phyloP scores from a whole-genome alignment of 1,284 basidiomycete genomes.

The Cutaneotrichosporon cutaneum region DNA sequence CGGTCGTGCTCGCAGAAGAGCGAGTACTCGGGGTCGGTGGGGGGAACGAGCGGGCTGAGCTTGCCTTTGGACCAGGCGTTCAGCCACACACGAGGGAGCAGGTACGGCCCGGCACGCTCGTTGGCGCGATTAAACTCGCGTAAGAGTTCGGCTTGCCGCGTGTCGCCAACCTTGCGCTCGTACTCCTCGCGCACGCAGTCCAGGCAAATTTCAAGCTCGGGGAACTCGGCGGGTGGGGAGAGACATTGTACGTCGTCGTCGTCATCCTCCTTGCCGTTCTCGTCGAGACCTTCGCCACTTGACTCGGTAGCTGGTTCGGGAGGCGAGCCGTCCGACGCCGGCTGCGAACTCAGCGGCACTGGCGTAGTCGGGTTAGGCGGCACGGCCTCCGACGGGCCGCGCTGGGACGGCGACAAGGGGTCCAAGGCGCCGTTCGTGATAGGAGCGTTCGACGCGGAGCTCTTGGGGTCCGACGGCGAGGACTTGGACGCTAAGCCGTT shows the following conservation, averaged over 20 bases:
- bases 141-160: slow-evolving; percentile 18
- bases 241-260: background rate
- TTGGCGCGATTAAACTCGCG: slow-evolving; percentile 31
- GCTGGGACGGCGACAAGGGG: background rate
- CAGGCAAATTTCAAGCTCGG: slow-evolving; percentile 30
- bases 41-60: slow-evolving; percentile 13
- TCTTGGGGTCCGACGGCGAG: background rate
- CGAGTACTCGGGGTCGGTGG: slow-evolving; percentile 27
- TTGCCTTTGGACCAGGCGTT: slow-evolving; percentile 28
- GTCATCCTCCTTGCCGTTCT: background rate
- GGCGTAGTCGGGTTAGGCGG: no score
- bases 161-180: background rate
- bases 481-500: background rate
- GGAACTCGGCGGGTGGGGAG: background rate
- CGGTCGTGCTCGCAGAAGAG: slow-evolving; percentile 40
- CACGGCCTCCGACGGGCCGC: background rate
- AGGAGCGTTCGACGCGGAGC: background rate
- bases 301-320: background rate
- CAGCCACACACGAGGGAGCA: slow-evolving; percentile 35
- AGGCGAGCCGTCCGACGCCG: no score
- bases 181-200: slow-evolving; percentile 32
- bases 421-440: background rate
- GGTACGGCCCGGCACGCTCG: slow-evolving; percentile 18
- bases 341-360: no score
- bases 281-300: background rate